Evolutionary conservation across 495 filamentous ascomycete genomes (phyloP).

Genomic region (Chaetomium tenue): DNA sequence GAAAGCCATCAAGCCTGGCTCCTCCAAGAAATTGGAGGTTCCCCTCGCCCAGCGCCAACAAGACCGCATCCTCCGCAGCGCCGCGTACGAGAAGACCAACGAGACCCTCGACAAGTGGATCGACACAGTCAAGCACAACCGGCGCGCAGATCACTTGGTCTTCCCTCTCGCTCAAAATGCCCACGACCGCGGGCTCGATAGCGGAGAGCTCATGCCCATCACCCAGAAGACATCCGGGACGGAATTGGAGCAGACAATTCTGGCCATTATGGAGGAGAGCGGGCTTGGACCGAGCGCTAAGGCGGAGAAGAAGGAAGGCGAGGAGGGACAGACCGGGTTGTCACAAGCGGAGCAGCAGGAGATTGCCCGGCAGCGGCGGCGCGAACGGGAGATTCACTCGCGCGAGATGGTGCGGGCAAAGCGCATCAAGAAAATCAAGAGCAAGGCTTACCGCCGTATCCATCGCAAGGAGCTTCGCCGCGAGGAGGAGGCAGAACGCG

Average conservation of each 20-base stretch:
- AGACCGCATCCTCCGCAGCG: constrained; percentile 78
- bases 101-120: constrained; percentile 87
- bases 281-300: constrained; percentile 59
- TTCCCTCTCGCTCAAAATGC: constrained; percentile 82
- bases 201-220: constrained; percentile 54
- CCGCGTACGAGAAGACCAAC: constrained; percentile 86
- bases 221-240: constrained; percentile 61
- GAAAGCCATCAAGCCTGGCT: constrained; percentile 51
- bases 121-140: constrained; percentile 91
- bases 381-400: constrained; percentile 79
- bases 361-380: constrained; percentile 71
- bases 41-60: constrained; percentile 88
- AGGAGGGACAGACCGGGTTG: constrained; percentile 68
- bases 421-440: constrained; percentile 97
- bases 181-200: constrained; percentile 49
- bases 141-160: constrained; percentile 84
- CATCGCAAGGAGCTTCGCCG: constrained; percentile 83
- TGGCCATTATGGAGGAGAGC: constrained; percentile 83
- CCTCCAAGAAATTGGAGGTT: constrained; percentile 73
- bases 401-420: constrained; percentile 87
- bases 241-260: constrained; percentile 79
- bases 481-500: constrained; percentile 66
- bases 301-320: constrained; percentile 51
- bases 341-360: constrained; percentile 67
- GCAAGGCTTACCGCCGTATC: constrained; percentile 84